phyloP scores from a whole-genome alignment of 2,329 filamentous ascomycete genomes.

The Phyllosticta citriasiana region DNA sequence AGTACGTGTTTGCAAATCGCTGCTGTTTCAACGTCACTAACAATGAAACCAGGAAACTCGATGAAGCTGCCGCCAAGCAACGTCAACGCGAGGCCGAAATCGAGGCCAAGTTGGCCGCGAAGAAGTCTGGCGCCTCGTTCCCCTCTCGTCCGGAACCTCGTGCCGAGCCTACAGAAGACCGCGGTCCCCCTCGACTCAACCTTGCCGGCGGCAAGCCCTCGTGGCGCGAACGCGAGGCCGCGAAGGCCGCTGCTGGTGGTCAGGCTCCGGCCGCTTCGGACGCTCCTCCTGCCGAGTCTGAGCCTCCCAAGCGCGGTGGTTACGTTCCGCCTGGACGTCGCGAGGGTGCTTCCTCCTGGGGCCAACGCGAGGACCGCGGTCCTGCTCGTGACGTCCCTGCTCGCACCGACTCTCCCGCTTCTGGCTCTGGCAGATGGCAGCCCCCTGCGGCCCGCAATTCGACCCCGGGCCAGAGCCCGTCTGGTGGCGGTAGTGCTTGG shows the following conservation, averaged over 20 bases:
- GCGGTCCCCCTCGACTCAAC: conserved; percentile 51
- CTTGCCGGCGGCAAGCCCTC: conserved; percentile 53
- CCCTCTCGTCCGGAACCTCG: conserved; percentile 14
- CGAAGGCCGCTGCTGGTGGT: conserved; percentile 23
- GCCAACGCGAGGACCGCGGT: conserved; percentile 26
- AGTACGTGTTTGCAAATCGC: conserved; percentile 32
- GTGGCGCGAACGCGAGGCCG: conserved; percentile 65
- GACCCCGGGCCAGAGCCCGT: conserved; percentile 2
- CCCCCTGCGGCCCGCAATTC: conserved; percentile 1
- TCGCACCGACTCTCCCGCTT: conserved; percentile 23
- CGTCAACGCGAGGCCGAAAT: conserved; percentile 75
- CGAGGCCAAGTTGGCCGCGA: conserved; percentile 62
- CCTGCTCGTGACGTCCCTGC: conserved; percentile 17
- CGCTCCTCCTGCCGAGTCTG: conserved; percentile 24
- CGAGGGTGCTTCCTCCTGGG: conserved; percentile 25
- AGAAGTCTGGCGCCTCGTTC: conserved; percentile 27
- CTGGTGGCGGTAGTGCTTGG: conserved; percentile 2
- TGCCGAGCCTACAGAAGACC: conserved; percentile 40
- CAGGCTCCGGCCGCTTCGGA: conserved; percentile 23
- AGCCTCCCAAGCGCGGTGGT: conserved; percentile 27
- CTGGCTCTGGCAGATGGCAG: conserved; percentile 14
- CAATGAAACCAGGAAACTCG: conserved; percentile 42
- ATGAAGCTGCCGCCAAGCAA: conserved; percentile 56
- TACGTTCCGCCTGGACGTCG: conserved; percentile 40
- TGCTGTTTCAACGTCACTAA: conserved; percentile 22